A percentile compares a stretch with the other conserved stretches of the same genome.
Evolutionary conservation across 192 early-diverging fungal species (phyloP).

Genomic region (Coemansia sp.): DNA sequence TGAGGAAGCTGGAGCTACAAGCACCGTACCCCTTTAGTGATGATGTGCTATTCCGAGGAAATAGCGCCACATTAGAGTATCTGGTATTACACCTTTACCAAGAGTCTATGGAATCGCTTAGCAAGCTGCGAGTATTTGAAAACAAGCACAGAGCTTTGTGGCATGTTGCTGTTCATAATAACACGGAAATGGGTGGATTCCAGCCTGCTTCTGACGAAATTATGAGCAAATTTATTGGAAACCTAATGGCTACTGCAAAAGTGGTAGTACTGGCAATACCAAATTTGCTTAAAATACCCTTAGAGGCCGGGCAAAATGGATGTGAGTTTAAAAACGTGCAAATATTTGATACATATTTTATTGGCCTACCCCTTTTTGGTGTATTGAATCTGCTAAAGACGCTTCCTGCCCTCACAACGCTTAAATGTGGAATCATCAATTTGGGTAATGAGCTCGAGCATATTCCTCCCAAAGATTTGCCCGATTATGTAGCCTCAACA

Average conservation of each 20-base stretch:
- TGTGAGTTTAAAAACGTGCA: not conserved
- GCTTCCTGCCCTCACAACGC: not conserved
- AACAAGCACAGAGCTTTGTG: not conserved
- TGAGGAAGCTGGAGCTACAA: not conserved
- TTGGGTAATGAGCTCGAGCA: not conserved
- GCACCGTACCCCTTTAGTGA: slow-evolving; percentile 4
- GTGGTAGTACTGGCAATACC: too few species aligned
- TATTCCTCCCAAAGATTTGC: not conserved
- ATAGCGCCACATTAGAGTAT: not conserved
- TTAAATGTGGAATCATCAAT: not conserved
- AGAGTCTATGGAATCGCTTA: not conserved
- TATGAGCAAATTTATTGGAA: not conserved
- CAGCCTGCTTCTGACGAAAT: too few species aligned
- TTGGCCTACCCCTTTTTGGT: not conserved
- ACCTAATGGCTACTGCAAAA: too few species aligned
- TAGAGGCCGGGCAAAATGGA: not conserved
- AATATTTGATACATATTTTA: not conserved
- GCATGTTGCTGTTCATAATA: not conserved
- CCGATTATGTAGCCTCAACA: not conserved
- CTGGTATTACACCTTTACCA: not conserved
- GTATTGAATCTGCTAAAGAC: not conserved
- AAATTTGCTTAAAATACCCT: not conserved
- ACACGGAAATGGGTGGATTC: too few species aligned
- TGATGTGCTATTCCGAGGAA: slow-evolving; percentile 12
- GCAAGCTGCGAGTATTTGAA: not conserved